Evolutionary conservation across 2,329 filamentous ascomycete species (phyloP).

Genomic region (Colletotrichum liriopes): DNA sequence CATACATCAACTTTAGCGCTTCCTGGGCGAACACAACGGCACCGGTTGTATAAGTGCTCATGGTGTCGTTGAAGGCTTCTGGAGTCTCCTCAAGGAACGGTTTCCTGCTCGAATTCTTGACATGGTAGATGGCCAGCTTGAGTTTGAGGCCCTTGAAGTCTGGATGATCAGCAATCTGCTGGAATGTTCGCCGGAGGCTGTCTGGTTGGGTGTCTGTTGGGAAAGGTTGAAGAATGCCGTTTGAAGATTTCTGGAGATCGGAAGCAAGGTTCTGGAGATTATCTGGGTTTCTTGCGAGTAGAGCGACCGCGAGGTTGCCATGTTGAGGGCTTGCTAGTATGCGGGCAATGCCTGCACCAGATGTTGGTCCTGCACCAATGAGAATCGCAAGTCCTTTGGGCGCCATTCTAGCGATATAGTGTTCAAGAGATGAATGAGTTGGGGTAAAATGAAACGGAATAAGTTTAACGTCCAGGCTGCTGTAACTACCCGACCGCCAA

Average conservation of each 20-base stretch:
- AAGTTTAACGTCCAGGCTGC: neutral
- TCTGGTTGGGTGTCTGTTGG: slow-evolving; percentile 64
- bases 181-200: slow-evolving; percentile 64
- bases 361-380: slow-evolving; percentile 64
- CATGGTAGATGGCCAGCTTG: slow-evolving; percentile 67
- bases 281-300: slow-evolving; percentile 65
- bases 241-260: slow-evolving; percentile 58
- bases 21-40: slow-evolving; percentile 71
- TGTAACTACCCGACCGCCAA: too few relatives aligned
- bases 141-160: slow-evolving; percentile 67
- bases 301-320: slow-evolving; percentile 69
- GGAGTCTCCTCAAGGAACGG: slow-evolving; percentile 70
- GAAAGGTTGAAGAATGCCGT: slow-evolving; percentile 66
- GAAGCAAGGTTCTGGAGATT: slow-evolving; percentile 59
- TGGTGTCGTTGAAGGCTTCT: slow-evolving; percentile 62
- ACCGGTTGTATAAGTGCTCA: slow-evolving; percentile 69
- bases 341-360: slow-evolving; percentile 70
- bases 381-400: slow-evolving; percentile 66
- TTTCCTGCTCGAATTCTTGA: slow-evolving; percentile 69
- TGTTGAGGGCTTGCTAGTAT: slow-evolving; percentile 65
- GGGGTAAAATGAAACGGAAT: neutral
- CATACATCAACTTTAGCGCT: slow-evolving; percentile 65
- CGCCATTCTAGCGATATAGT: slow-evolving; percentile 53
- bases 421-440: too few relatives aligned
- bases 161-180: slow-evolving; percentile 62